Percentiles rank a stretch among this genome's conserved stretches.
Conservation (phyloP, 2,329 filamentous ascomycete species). For the Rhynchosporium secalis region DNA sequence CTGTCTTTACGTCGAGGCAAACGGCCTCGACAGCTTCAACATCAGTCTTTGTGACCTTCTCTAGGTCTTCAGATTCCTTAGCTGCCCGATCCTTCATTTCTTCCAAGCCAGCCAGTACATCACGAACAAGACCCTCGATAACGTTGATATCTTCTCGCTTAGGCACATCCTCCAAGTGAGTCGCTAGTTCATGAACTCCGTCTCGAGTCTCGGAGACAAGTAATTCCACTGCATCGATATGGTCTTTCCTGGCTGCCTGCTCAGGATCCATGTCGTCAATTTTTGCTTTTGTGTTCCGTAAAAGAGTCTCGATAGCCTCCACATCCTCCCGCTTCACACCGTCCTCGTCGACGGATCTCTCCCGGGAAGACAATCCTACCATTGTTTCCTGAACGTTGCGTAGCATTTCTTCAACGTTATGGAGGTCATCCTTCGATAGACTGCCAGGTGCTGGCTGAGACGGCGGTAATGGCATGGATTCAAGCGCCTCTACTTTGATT, state of each 20-base stretch:
- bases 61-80: constrained; percentile 47
- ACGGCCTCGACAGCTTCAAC: constrained; percentile 78
- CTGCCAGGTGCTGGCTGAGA: constrained; percentile 44
- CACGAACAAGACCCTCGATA: constrained; percentile 75
- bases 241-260: constrained; percentile 65
- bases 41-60: constrained; percentile 77
- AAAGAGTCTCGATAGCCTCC: constrained; percentile 84
- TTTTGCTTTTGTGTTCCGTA: constrained; percentile 85
- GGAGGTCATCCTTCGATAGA: constrained; percentile 55
- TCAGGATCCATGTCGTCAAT: constrained; percentile 81
- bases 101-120: constrained; percentile 73
- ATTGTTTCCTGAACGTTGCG: constrained; percentile 59
- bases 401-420: constrained; percentile 55
- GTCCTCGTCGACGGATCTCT: constrained; percentile 43
- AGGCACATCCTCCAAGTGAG: constrained; percentile 68
- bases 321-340: constrained; percentile 78
- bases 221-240: constrained; percentile 52
- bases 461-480: constrained; percentile 51
- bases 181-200: constrained; percentile 63
- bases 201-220: constrained; percentile 76
- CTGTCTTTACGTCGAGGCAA: constrained; percentile 80
- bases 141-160: constrained; percentile 77
- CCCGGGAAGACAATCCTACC: constrained; percentile 50
- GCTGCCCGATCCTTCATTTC: constrained; percentile 59
- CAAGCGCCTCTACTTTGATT: constrained; percentile 79